Evolutionary conservation across 768 basidiomycete genomes (phyloP).

Genomic region (Collybia sp.): DNA sequence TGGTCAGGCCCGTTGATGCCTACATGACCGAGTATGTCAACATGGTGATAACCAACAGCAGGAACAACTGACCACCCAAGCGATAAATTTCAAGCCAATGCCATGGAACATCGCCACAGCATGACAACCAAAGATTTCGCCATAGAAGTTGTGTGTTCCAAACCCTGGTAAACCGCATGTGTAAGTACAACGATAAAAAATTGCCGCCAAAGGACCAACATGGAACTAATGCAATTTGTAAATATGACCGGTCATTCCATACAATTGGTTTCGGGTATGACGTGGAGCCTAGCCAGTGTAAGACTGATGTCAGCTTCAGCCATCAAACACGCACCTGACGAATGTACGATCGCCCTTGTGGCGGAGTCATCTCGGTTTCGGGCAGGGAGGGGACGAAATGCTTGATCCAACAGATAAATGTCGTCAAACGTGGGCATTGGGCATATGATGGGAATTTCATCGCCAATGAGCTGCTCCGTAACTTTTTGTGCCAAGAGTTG

Average conservation of each 20-base stretch:
- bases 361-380: background rate
- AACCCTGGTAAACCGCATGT: constrained; percentile 18
- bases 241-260: constrained; percentile 7
- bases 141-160: constrained; percentile 18
- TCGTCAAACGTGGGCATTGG: constrained; percentile 11
- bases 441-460: constrained; percentile 9
- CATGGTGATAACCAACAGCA: background rate
- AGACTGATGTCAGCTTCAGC: background rate
- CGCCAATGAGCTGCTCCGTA: constrained; percentile 10
- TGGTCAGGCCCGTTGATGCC: constrained; percentile 17
- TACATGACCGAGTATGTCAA: constrained; percentile 17
- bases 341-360: background rate
- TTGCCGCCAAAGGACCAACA: background rate
- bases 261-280: constrained; percentile 17
- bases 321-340: constrained; percentile 1
- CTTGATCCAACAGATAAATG: background rate
- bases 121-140: constrained; percentile 17
- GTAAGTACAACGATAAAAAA: constrained; percentile 26
- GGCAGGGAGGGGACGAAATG: background rate
- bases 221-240: constrained; percentile 6
- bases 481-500: constrained; percentile 10
- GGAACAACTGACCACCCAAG: constrained; percentile 7
- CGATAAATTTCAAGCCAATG: constrained; percentile 21
- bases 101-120: constrained; percentile 26
- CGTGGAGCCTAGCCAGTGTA: constrained; percentile 11